Evolutionary conservation across 495 filamentous ascomycete genomes (phyloP), one percentile per base, ranked within the genome.

Genomic region (Penicillium angulare): DNA sequence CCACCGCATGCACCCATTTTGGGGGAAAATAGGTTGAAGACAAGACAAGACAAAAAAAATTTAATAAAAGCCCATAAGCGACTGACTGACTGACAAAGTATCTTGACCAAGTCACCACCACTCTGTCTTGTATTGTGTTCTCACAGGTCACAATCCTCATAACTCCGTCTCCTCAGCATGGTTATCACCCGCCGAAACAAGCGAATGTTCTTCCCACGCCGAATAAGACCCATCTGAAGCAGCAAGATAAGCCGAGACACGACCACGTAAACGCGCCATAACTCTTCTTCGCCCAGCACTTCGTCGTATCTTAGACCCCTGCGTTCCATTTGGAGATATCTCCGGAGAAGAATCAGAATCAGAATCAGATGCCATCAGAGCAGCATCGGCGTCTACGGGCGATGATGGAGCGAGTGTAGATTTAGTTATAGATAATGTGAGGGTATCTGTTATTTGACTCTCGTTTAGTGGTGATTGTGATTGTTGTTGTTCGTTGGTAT

Each of bases 81-180:
- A n/a, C n/a, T n/a, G n/a, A n/a, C n/a, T n/a, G n/a, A n/a, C n/a
- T n/a, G n/a, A n/a, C n/a, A n/a, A n/a, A n/a, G n/a, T n/a, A n/a
- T n/a, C n/a, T n/a, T n/a, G n/a, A n/a, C n/a, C n/a, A n/a, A n/a
- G n/a, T n/a, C n/a, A n/a, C n/a, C n/a, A n/a, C n/a, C n/a, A n/a
- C n/a, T n/a, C n/a, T n/a, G n/a, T n/a, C n/a, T n/a, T n/a, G n/a
- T n/a, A n/a, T n/a, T n/a, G n/a, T n/a, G n/a, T n/a, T n/a, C n/a
- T n/a, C n/a, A n/a, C n/a, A n/a, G n/a, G n/a, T n/a, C n/a, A n/a
- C n/a, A n/a, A n/a, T n/a, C n/a, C 16, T 65, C 51, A 80, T n/a
- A 82, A 53, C 49, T 82, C 79, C 41, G 69, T 49, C 58, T 80
- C 79, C 42, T 77, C 69, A 0, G 67, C 60, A 55, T 80, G 78